Base-by-base conservation (phyloP, 2,329 filamentous ascomycete species). In the Coniochaeta hoffmannii region DNA sequence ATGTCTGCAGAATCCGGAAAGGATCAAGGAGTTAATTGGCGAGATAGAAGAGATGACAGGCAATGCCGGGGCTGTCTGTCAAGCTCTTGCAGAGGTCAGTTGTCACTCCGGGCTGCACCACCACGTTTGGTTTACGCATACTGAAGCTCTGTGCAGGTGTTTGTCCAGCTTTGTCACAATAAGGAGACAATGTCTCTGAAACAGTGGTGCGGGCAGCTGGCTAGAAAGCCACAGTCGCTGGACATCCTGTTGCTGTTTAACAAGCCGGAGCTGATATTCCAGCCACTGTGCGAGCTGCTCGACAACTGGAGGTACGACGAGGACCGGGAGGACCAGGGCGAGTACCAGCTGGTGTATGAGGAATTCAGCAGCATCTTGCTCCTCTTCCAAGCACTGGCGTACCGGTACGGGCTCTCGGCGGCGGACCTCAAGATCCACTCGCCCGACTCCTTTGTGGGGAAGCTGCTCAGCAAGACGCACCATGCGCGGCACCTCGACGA, bases 21-120 rank as follows among this genome's bases (percentile, higher is more conserved):
- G 86, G 59, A 83, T 89, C 1, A 88, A 91, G 61, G 81, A 85
- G 44, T 76, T 96, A 31, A 83, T 97, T 38, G 82, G 85, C 36
- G 90, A 96, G 63, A 76, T 99, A 24, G 90, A 96, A 56, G 87
- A 87, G 53, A 91, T 94, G 80, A 90, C 96, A 64, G 93, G 93
- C 1, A 97, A 97, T 68, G 90, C 90, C 2, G 90, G 89, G 2
- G 90, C 90, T 2, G 89, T 95, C 17, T 88, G 88, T 53, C 85
- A 87, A 58, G 92, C 91, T 2, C 76, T 92, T 46, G 82, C 85
- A 36, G 87, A 90, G 74, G 86, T 87, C 68, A 62, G 76, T 66
- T 26, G 26, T 10, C 12, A 6, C 9, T 11, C 4, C 35, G 34
- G 17, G 22, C 26, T 32, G 7, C 24, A 2, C 10, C 19, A 15